Conservation (phyloP, 2,329 filamentous ascomycete species). For the Leptographium lundbergii region DNA sequence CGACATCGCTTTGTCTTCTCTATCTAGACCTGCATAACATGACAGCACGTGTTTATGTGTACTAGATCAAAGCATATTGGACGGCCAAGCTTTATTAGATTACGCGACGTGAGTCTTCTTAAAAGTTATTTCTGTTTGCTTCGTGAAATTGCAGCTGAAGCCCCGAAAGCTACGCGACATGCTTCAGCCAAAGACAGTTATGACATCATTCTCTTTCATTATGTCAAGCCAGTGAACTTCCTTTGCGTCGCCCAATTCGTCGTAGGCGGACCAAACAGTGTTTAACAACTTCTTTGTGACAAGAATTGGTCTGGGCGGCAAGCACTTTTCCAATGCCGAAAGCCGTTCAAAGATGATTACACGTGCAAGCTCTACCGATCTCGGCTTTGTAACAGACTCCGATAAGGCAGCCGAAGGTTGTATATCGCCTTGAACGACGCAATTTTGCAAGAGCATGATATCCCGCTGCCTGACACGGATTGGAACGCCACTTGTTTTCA, state of each 20-base stretch:
- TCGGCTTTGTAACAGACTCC: neutral
- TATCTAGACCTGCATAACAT: too few species aligned
- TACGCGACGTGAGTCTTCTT: neutral
- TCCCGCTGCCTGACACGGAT: neutral
- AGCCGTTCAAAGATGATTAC: constrained; percentile 23
- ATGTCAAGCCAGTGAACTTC: constrained; percentile 11
- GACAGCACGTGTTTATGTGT: too few species aligned
- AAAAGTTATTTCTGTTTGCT: neutral
- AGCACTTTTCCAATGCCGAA: constrained; percentile 22
- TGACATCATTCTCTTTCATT: constrained; percentile 1
- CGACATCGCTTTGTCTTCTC: too few species aligned
- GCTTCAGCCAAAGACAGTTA: neutral
- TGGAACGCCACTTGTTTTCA: constrained; percentile 1
- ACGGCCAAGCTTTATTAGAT: too few species aligned
- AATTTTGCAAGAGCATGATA: neutral
- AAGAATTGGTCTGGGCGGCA: constrained; percentile 25
- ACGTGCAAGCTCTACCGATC: constrained; percentile 14
- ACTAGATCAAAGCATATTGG: too few species aligned
- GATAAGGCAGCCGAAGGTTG: neutral
- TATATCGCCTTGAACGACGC: neutral
- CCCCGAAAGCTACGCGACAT: neutral
- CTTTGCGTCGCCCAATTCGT: constrained; percentile 17
- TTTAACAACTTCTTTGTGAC: constrained; percentile 25
- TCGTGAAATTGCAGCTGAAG: neutral
- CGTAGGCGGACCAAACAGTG: constrained; percentile 27